Conservation (phyloP, 202 grass and related monocot species). For the Digitaria exilis region DNA sequence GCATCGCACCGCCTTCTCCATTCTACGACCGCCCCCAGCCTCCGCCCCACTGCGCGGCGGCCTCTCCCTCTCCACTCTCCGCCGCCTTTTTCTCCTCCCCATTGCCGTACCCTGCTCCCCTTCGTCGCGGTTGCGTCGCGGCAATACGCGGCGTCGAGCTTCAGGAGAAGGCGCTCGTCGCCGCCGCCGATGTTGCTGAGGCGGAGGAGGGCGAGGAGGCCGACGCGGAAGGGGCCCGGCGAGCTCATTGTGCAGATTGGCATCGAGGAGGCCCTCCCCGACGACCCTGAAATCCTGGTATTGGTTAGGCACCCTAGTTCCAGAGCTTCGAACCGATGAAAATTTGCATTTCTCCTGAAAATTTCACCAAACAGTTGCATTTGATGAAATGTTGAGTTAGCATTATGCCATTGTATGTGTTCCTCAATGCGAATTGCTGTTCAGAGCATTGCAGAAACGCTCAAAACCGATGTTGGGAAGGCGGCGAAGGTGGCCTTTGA, state of each 20-base stretch:
- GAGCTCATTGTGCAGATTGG: constrained; percentile 78
- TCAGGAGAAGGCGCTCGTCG: constrained; percentile 22
- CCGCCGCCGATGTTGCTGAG: constrained; percentile 22
- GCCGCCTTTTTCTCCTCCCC: constrained; percentile 3
- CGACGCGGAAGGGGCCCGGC: constrained; percentile 32
- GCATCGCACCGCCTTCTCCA: constrained; percentile 15
- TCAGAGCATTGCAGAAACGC: constrained; percentile 73
- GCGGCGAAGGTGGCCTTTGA: constrained; percentile 68
- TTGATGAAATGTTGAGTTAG: not conserved
- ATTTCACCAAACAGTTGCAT: not conserved
- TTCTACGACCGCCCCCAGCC: not conserved
- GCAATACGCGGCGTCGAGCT: not conserved
- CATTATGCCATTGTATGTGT: not conserved
- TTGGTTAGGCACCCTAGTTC: not conserved
- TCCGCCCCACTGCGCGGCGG: constrained; percentile 2
- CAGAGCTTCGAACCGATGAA: not conserved
- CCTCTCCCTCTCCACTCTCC: constrained; percentile 9
- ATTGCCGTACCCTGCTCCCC: not conserved
- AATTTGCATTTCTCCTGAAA: not conserved
- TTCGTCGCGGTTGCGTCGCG: constrained; percentile 29
- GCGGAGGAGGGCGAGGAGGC: constrained; percentile 27
- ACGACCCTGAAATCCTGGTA: constrained; percentile 67
- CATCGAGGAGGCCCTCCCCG: constrained; percentile 75
- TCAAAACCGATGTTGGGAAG: constrained; percentile 62
- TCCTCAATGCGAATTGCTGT: constrained; percentile 13